Evolutionary conservation across 306 rosid genomes (phyloP), one percentile per base, ranked within the genome.

Genomic region (Prinsepia uniflora): DNA sequence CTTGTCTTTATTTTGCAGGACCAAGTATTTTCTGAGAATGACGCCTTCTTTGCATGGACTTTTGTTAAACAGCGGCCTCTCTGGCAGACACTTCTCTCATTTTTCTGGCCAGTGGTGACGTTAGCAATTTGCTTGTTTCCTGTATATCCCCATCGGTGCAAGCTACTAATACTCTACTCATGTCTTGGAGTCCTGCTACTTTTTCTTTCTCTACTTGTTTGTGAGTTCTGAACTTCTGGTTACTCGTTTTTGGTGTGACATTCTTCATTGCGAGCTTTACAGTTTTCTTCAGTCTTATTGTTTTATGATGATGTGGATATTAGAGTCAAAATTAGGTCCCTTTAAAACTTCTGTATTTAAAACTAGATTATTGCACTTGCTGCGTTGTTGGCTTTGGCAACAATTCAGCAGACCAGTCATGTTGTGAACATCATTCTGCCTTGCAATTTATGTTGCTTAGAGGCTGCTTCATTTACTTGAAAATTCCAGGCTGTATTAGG

Each of bases 121-220:
- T 81, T 95, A 81, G 99, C 99, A 68, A 95, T 95, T 58, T 95
- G 99, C 87, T 81, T 95, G 83, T 95, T 95, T 86, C 99, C 99
- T 13, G 97, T 95, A 67, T 95, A 95, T 68, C 99, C 99, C 71
- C 97, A 89, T 84, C 78, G 87, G 68, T 89, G 96, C 97, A 95
- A 95, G 86, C 82, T 95, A 54, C 67, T 94, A 75, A 87, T 91
- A 81, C 96, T 94, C 74, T 94, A 94, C 89, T 89, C 95, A 0
- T 94, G 99, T 4, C 97, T 93, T 6, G 97, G 99, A 72, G 84
- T 94, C 79, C 91, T 94, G 46, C 78, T 91, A 72, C 96, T 94
- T 69, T 87, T 94, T 68, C 78, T 89, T 73, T 87, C 96, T 46
- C 86, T 94, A 46, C 99, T 94, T 46, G 72, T 82, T 56, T 66